Conservation (phyloP, 176 grass and related monocot genomes). For the Musa schizocarpa region DNA sequence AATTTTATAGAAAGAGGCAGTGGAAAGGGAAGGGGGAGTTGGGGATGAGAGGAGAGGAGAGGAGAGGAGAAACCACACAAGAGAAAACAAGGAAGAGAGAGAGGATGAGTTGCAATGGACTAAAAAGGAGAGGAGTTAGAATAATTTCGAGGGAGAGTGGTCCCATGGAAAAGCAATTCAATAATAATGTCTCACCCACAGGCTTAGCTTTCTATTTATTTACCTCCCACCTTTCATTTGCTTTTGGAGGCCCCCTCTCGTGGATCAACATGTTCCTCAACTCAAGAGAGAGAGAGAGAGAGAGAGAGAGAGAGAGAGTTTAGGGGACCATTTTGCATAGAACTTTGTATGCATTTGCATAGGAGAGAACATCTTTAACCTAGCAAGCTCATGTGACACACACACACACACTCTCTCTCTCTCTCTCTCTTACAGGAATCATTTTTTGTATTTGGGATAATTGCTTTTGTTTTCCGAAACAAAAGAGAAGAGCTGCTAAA, state of each 20-base stretch:
- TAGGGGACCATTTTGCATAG: background rate
- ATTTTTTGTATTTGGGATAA: background rate
- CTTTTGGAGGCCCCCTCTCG: background rate
- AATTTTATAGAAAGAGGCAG: background rate
- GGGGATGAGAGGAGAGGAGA: background rate
- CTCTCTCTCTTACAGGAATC: background rate
- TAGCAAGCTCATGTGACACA: background rate
- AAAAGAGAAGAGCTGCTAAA: background rate
- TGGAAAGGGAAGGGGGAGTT: background rate
- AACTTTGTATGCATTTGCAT: background rate
- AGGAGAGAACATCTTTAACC: background rate
- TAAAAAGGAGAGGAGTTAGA: background rate
- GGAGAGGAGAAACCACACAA: no score
- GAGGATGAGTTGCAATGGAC: background rate
- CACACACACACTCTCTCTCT: background rate
- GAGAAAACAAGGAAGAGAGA: no score
- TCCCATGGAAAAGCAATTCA: background rate
- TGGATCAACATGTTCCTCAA: background rate
- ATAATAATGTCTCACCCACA: slow-evolving; percentile 3
- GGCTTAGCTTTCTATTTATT: background rate
- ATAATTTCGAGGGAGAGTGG: background rate
- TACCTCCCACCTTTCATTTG: background rate
- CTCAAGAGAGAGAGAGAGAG: no score
- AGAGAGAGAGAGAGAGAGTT: no score
- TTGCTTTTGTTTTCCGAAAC: background rate